phyloP scores from a whole-genome alignment of 345 rosid species.

The Microthlaspi erraticum region DNA sequence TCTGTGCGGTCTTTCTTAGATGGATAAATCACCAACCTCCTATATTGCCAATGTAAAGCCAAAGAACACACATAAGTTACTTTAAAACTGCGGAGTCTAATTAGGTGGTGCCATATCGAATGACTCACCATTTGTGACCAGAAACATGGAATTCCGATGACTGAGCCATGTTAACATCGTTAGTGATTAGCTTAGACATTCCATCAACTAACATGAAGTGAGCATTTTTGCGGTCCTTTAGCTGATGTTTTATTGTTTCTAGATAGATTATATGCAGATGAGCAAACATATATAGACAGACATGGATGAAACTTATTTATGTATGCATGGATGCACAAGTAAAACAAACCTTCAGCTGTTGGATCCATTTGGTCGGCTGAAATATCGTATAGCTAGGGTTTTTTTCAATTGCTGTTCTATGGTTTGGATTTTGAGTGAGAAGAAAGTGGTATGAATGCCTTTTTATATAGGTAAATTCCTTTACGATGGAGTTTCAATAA shows the following conservation, averaged over 20 bases:
- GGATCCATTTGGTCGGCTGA: slow-evolving; percentile 2
- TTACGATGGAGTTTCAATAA: too few species aligned
- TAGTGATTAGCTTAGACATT: slow-evolving; percentile 21
- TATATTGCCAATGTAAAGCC: neutral
- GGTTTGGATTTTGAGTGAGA: neutral
- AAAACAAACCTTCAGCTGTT: slow-evolving; percentile 35
- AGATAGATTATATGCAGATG: slow-evolving; percentile 11
- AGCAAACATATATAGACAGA: neutral
- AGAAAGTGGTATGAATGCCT: neutral
- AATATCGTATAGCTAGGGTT: too few species aligned
- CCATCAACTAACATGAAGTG: slow-evolving; percentile 36
- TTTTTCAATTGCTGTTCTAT: too few species aligned
- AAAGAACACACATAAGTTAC: neutral
- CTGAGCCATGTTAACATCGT: too few species aligned
- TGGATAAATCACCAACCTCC: neutral
- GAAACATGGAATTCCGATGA: slow-evolving; percentile 5
- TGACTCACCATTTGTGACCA: slow-evolving; percentile 32
- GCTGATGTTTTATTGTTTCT: neutral
- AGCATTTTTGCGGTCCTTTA: neutral
- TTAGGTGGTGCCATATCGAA: too few species aligned
- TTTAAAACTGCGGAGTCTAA: too few species aligned
- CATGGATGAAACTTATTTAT: neutral
- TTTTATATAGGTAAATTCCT: too few species aligned
- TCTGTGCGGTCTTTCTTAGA: too few species aligned
- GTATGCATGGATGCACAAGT: neutral